These are phyloP conservation scores for Tritrichomonas foetus DNA, from an alignment of 208 protist species.

Conservation along the genomic window DNA sequence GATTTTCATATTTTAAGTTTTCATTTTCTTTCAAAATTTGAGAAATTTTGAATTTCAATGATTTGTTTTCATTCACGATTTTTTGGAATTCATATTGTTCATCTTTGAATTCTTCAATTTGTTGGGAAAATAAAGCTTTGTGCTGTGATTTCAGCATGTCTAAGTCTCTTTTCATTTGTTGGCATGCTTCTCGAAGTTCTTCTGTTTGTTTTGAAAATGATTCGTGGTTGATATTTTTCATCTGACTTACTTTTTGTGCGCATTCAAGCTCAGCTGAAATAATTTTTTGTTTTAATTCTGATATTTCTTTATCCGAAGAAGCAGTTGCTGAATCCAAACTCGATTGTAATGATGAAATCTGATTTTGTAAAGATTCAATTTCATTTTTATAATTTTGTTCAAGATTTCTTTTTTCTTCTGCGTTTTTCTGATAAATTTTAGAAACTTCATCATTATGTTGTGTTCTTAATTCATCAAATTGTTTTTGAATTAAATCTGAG, in stretches of 20 bases:
- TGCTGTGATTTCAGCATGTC: not conserved
- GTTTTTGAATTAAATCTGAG: no score
- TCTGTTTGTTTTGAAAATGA: not conserved
- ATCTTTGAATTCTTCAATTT: not conserved
- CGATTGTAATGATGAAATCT: not conserved
- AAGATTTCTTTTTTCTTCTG: no score
- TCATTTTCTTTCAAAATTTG: not conserved
- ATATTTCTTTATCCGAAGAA: not conserved
- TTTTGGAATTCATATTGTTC: not conserved
- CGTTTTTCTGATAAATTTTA: no score
- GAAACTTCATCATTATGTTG: no score
- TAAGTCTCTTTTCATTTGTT: not conserved
- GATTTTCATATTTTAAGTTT: not conserved
- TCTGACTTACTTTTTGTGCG: not conserved
- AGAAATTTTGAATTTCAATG: not conserved
- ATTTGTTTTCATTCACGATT: not conserved
- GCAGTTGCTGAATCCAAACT: not conserved
- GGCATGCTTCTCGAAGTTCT: not conserved
- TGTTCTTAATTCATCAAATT: no score
- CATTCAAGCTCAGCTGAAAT: not conserved
- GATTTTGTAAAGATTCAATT: not conserved
- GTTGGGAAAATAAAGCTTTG: not conserved
- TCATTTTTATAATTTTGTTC: not conserved
- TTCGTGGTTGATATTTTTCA: not conserved
- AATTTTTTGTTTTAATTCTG: not conserved